Evolutionary conservation across 805 yeast species (phyloP), one percentile per base, ranked within the genome.

Genomic region (Starmerella stigmatis): DNA sequence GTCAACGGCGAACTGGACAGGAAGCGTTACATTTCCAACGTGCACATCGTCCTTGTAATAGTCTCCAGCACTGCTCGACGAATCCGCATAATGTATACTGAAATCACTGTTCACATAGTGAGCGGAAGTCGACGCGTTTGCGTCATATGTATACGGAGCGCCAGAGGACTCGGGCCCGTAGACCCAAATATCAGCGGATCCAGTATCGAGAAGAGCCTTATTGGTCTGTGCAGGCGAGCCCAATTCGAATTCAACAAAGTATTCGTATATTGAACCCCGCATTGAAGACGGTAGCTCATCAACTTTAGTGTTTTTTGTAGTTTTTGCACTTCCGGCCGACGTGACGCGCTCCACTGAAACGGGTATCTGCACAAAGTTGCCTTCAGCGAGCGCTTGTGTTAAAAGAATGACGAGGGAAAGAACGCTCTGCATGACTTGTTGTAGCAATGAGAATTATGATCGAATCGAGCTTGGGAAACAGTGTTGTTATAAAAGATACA

Each of bases 161-260:
- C 21, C 38, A 5, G 28, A 4, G 3, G 50, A 46, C 13, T 38
- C 27, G 23, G 31, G 29, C 16, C 67, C 64, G 47, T 71, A 66
- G n/a, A 78, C 73, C 81, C 82, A 78, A 22, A 79, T 59, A 58
- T 79, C 86, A 0, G 81, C 71, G 0, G 84, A 78, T 2, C 86
- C 86, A 1, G 86, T 79, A 54, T 80, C 86, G 6, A 80, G 59
- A 30, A 77, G 22, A 3, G 43, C 47, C 5, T 62, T 55, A 27
- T 34, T 34, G 13, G 8, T 8, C 50, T 77, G 78, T 0, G 64
- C 50, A 2, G 74, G 69, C 0, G 81, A 70, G 5, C 86, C 86
- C 9, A 59, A 45, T 17, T 57, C 54, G 35, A 57, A 55, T 9
- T 40, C 48, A 21, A 51, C 53, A 16, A 45, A 40, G 41, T 54